Evolutionary conservation across 306 rosid species (phyloP).

Genomic region (Trifolium fragiferum): DNA sequence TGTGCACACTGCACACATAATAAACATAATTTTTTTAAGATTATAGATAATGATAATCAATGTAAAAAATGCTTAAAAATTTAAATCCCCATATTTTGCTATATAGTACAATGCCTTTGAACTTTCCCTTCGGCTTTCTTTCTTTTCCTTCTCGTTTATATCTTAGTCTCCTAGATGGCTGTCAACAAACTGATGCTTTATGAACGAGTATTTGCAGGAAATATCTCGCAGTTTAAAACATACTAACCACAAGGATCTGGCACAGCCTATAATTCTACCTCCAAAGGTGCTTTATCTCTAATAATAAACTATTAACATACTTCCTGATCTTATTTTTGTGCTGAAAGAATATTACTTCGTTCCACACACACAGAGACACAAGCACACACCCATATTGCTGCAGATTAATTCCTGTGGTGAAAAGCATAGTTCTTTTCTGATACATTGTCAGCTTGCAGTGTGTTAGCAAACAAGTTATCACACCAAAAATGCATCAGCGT

Average conservation of each 20-base stretch:
- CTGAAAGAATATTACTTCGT: constrained; percentile 29
- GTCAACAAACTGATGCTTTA: constrained; percentile 43
- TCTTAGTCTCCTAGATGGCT: constrained; percentile 19
- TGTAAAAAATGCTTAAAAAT: constrained; percentile 32
- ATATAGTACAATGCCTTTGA: constrained; percentile 23
- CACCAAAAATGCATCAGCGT: constrained; percentile 52
- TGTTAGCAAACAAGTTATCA: constrained; percentile 33
- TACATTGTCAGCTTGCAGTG: constrained; percentile 60
- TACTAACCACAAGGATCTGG: constrained; percentile 48
- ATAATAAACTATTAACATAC: constrained; percentile 7
- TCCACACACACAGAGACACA: constrained; percentile 1
- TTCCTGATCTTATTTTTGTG: constrained; percentile 21
- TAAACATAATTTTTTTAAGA: constrained; percentile 2
- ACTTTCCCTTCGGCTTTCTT: neutral
- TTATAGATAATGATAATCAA: neutral
- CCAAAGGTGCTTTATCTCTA: constrained; percentile 61
- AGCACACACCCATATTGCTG: constrained; percentile 7
- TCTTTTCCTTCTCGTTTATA: constrained; percentile 27
- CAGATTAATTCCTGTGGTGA: constrained; percentile 32
- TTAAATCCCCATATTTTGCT: constrained; percentile 29
- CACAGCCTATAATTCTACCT: constrained; percentile 38
- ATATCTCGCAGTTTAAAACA: constrained; percentile 51
- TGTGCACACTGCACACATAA: constrained; percentile 31
- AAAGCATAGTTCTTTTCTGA: constrained; percentile 30
- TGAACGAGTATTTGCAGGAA: constrained; percentile 54